Conservation (phyloP, 2,329 filamentous ascomycete genomes). For the Colletotrichum melonis region DNA sequence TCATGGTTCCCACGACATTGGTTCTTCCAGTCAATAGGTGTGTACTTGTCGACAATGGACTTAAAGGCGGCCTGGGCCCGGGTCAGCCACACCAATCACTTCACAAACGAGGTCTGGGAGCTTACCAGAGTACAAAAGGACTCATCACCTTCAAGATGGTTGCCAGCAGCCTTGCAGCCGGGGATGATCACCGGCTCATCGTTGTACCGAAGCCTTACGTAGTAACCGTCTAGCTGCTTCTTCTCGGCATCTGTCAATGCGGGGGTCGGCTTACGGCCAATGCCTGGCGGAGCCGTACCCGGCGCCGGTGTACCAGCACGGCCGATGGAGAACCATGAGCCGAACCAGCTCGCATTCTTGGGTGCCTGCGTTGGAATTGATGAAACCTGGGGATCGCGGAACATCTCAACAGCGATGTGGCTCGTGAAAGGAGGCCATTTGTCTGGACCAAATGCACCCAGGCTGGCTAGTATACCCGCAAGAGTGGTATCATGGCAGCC, state of each 20-base stretch:
- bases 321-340: slow-evolving; percentile 44
- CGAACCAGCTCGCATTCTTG: slow-evolving; percentile 45
- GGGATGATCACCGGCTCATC: slow-evolving; percentile 85
- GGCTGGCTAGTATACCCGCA: slow-evolving; percentile 78
- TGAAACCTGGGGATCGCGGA: slow-evolving; percentile 63
- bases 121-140: slow-evolving; percentile 89
- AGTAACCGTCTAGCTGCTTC: slow-evolving; percentile 74
- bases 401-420: slow-evolving; percentile 91
- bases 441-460: slow-evolving; percentile 80
- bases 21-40: slow-evolving; percentile 80
- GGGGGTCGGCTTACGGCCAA: slow-evolving; percentile 69
- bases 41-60: slow-evolving; percentile 88
- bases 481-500: slow-evolving; percentile 96
- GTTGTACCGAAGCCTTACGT: slow-evolving; percentile 92
- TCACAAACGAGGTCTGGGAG: slow-evolving; percentile 21
- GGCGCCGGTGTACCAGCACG: slow-evolving; percentile 37
- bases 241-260: slow-evolving; percentile 69
- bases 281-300: slow-evolving; percentile 53
- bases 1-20: slow-evolving; percentile 61
- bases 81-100: neutral
- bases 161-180: slow-evolving; percentile 80
- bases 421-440: slow-evolving; percentile 95
- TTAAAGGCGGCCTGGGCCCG: slow-evolving; percentile 83
- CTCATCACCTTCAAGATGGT: slow-evolving; percentile 87
- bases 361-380: slow-evolving; percentile 35